Evolutionary conservation across 1,139 yeast genomes (phyloP).

Genomic region (Nakaseomyces sp.): DNA sequence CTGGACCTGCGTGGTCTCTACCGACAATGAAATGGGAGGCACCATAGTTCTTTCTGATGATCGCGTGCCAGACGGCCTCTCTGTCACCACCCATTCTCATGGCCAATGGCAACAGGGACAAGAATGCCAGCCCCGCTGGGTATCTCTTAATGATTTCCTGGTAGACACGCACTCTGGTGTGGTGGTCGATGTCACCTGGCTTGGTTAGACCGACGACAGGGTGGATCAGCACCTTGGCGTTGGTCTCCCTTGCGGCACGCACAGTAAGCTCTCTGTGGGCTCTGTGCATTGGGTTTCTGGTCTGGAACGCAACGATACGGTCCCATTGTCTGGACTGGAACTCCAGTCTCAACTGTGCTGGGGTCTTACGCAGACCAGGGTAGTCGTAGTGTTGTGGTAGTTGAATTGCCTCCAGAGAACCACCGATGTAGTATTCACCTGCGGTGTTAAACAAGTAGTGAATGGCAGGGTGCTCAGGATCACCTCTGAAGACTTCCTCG

Average conservation of each 20-base stretch:
- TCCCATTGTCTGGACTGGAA: slow-evolving; percentile 78
- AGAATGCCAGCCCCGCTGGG: slow-evolving; percentile 87
- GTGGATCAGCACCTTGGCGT: slow-evolving; percentile 79
- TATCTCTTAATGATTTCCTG: slow-evolving; percentile 84
- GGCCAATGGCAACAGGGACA: slow-evolving; percentile 84
- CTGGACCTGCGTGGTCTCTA: slow-evolving; percentile 98
- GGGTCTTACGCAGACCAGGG: slow-evolving; percentile 78
- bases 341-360: slow-evolving; percentile 80
- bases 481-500: slow-evolving; percentile 83
- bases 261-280: slow-evolving; percentile 95
- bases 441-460: slow-evolving; percentile 63
- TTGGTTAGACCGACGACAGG: slow-evolving; percentile 96
- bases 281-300: slow-evolving; percentile 97
- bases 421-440: slow-evolving; percentile 83
- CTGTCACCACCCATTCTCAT: slow-evolving; percentile 99
- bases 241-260: slow-evolving; percentile 77
- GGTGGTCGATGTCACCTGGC: slow-evolving; percentile 97
- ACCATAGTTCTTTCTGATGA: slow-evolving; percentile 92
- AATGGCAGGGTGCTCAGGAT: slow-evolving; percentile 93
- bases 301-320: slow-evolving; percentile 92
- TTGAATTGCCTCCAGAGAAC: slow-evolving; percentile 72
- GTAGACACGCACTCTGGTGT: slow-evolving; percentile 92
- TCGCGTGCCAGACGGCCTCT: slow-evolving; percentile 98
- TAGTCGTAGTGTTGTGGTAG: slow-evolving; percentile 89
- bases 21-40: slow-evolving; percentile 97